Evolutionary conservation across 2,329 filamentous ascomycete species (phyloP), one percentile per base, ranked within the genome.

Genomic region (Fusarium nodosum): DNA sequence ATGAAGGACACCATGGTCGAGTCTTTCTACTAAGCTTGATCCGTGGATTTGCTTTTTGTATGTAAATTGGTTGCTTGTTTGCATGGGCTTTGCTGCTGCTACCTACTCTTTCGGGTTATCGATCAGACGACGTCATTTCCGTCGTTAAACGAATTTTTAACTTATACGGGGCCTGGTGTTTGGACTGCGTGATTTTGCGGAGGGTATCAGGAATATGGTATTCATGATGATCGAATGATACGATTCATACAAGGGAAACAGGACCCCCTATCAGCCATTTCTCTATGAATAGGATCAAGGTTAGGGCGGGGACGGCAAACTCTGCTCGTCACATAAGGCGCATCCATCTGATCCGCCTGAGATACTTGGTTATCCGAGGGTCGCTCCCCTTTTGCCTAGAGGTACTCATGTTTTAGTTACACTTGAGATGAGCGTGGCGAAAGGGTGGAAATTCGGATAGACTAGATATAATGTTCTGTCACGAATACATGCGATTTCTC

Each of bases 1-100:
- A 90, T 97, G 85, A 98, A 97, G 88, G 95, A 98, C 80, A 96
- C 94, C 72, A 97, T 99, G 89, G 96, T 99, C 67, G 96, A 99
- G 86, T 97, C 93, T 76, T 99, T 98, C 84, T 99, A 99, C 85
- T 99, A 87, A 86, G 59, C 24, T 46, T 61, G 41, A 38, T 63
- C 34, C 15, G 33, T 56, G 55, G 30, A n/a, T 64, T 45, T 45
- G 39, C 38, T 64, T 60, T 51, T 48, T 59, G 28, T 55, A 39
- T 55, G 44, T 34, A 39, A 39, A 56, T 60, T 60, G 48, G 34
- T 54, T 51, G 33, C n/a, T 39, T 51, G 48, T 11, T 51, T 51
- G 34, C 60, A 33, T 51, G 57, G 53, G 48, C 54, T 67, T 62
- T 69, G 47, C 55, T 70, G 58, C 44, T 51, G 33, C 34, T 51